phyloP scores from a whole-genome alignment of 129 eudicot genomes.

The Arctium lappa region DNA sequence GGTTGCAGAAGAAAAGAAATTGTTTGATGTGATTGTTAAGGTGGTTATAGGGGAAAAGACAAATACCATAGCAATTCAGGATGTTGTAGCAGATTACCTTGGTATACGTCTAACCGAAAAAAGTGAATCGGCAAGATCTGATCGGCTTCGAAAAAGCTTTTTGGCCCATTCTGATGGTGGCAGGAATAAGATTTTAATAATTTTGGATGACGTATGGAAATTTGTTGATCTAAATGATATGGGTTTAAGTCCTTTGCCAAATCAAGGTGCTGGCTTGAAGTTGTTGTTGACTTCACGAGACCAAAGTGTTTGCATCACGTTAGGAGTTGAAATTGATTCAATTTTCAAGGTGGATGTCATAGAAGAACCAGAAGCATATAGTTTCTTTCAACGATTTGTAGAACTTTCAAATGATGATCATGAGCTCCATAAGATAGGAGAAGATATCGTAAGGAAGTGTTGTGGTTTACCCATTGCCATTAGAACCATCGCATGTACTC shows the following conservation, averaged over 20 bases:
- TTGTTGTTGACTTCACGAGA: not conserved
- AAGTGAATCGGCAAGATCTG: not conserved
- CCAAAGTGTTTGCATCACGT: not conserved
- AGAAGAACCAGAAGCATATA: not conserved
- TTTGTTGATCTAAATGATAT: not conserved
- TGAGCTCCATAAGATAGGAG: not conserved
- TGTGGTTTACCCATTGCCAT: conserved; percentile 4
- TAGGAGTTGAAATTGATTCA: not conserved
- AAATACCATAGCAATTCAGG: not conserved
- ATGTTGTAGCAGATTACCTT: not conserved
- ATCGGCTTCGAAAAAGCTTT: not conserved
- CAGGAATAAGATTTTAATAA: not conserved
- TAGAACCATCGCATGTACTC: not conserved
- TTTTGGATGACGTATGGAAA: not conserved
- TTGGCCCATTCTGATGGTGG: not conserved
- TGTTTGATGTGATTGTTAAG: not conserved
- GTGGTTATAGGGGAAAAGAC: not conserved
- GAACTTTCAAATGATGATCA: not conserved
- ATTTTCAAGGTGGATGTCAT: not conserved
- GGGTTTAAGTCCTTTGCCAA: conserved; percentile 5
- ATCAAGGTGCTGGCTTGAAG: not conserved
- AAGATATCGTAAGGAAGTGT: not conserved
- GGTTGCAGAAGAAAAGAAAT: not conserved
- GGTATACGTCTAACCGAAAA: not conserved
- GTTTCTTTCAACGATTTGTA: not conserved